phyloP scores from a whole-genome alignment of 352 stramenopile species.

The Phytophthora syringae region DNA sequence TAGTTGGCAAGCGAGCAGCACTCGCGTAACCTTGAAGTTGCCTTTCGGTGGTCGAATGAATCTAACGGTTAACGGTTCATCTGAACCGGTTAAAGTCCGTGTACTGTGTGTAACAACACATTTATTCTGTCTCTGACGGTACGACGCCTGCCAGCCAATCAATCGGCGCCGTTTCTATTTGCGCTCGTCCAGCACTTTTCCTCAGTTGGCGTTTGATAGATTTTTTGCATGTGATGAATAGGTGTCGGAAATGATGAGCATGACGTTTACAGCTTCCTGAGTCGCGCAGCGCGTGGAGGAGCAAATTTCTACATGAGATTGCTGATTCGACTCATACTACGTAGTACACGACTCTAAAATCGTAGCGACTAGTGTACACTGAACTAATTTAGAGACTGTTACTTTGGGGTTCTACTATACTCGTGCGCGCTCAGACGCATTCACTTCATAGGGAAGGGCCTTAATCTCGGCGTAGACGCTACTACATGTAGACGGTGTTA shows the following conservation, averaged over 20 bases:
- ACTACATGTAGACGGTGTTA: too few species aligned
- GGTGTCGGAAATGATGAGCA: conserved; percentile 43
- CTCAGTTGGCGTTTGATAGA: background rate
- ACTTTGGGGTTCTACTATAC: too few species aligned
- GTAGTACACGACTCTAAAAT: too few species aligned
- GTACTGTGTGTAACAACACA: conserved; percentile 10
- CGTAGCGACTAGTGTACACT: too few species aligned
- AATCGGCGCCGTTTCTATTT: conserved; percentile 1
- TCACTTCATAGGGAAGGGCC: too few species aligned
- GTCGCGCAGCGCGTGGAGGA: conserved; percentile 44
- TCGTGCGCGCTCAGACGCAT: too few species aligned
- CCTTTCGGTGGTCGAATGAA: conserved; percentile 28
- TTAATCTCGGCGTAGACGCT: too few species aligned
- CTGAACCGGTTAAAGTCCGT: conserved; percentile 14
- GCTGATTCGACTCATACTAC: conserved; percentile 51
- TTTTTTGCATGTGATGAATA: background rate
- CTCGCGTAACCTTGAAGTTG: conserved; percentile 15
- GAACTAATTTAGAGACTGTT: too few species aligned
- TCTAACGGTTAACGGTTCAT: conserved; percentile 29
- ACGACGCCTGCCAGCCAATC: conserved; percentile 1
- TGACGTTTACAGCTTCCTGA: conserved; percentile 49
- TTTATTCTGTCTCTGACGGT: conserved; percentile 25
- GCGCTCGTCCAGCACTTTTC: background rate
- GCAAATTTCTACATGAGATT: conserved; percentile 62
- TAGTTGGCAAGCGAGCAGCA: background rate